A percentile compares a stretch with the other conserved stretches of the same genome.
These are phyloP conservation scores for Dittrichia graveolens DNA, from an alignment of 129 eudicot genomes.

Conservation along the genomic window DNA sequence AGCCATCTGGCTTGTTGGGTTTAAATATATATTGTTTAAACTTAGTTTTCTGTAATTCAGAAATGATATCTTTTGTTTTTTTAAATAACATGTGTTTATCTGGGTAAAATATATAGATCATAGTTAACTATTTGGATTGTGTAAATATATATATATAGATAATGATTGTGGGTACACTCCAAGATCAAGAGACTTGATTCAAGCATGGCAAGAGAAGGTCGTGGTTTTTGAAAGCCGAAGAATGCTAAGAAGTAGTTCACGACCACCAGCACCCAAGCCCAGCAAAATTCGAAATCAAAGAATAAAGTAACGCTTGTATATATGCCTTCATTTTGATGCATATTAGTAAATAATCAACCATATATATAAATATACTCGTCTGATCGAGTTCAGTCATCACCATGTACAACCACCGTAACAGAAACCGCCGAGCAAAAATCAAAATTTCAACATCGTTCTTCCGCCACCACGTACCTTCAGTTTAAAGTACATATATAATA, in stretches of 20 bases:
- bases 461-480: conserved; percentile 9
- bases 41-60: no score
- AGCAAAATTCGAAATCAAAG: background rate
- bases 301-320: background rate
- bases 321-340: no score
- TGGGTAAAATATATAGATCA: background rate
- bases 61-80: background rate
- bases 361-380: no score
- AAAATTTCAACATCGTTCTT: background rate
- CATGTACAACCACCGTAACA: background rate
- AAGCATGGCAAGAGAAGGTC: conserved; percentile 21
- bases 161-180: background rate
- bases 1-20: no score
- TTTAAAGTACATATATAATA: background rate
- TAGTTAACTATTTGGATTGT: background rate
- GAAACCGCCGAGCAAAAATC: background rate
- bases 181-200: conserved; percentile 27
- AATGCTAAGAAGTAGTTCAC: conserved; percentile 23
- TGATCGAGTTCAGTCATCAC: background rate
- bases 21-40: no score
- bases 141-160: conserved; percentile 19
- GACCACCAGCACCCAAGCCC: conserved; percentile 40
- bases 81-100: background rate
- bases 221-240: conserved; percentile 13
- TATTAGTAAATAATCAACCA: no score